A percentile compares a stretch with the other conserved stretches of the same genome.
Evolutionary conservation across 345 rosid genomes (phyloP).

Genomic region (Eucalyptus curtisii): DNA sequence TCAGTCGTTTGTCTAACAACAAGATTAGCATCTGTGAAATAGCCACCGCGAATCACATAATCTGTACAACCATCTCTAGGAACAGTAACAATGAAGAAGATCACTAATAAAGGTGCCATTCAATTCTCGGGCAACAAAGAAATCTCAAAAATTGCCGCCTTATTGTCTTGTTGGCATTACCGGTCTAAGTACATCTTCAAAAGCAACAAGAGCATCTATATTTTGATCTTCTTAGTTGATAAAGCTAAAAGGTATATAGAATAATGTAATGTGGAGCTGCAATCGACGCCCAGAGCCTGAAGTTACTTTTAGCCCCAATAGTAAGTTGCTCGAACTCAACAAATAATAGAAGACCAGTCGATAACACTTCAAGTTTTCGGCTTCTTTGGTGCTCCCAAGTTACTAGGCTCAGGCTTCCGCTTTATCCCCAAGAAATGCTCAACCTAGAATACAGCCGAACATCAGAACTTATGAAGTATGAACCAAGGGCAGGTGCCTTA

Average conservation of each 20-base stretch:
- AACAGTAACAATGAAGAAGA: not conserved
- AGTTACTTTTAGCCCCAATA: not conserved
- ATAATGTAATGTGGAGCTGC: not conserved
- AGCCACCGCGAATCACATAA: not conserved
- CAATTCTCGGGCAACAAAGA: not conserved
- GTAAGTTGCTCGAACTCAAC: not conserved
- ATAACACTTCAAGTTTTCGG: conserved; percentile 33
- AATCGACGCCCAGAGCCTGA: not conserved
- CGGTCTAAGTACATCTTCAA: not conserved
- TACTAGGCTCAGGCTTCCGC: conserved; percentile 52
- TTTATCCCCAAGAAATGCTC: conserved; percentile 95
- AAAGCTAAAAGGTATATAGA: not conserved
- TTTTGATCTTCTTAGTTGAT: not conserved
- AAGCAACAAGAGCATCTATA: not conserved
- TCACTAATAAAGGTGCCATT: not conserved
- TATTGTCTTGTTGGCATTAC: not conserved
- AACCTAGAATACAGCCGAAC: conserved; percentile 31
- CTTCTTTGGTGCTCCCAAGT: conserved; percentile 32
- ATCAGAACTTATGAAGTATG: not conserved
- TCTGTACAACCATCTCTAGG: not conserved
- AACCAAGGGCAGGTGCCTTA: not conserved
- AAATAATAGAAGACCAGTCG: not conserved
- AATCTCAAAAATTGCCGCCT: not conserved
- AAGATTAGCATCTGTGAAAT: not conserved
- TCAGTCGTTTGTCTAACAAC: not conserved